These are phyloP conservation scores for Komagataella mondaviorum DNA, from an alignment of 805 yeast genomes.

Conservation along the genomic window DNA sequence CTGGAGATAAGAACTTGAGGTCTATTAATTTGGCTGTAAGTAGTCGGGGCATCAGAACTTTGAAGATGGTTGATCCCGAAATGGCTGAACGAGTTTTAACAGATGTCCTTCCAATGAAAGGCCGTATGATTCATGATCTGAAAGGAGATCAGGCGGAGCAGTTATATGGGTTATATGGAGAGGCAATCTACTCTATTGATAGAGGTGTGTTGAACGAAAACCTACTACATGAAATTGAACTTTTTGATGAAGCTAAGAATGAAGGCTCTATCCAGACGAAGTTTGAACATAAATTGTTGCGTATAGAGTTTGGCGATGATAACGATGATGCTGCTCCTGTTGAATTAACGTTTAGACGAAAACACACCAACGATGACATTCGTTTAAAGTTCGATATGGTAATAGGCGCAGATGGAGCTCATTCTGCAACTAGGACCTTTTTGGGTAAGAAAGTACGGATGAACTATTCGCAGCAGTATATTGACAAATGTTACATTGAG, in stretches of 20 bases:
- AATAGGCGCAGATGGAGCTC: constrained; percentile 82
- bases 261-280: constrained; percentile 21
- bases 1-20: constrained; percentile 27
- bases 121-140: constrained; percentile 76
- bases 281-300: constrained; percentile 45
- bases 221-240: constrained; percentile 50
- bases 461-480: constrained; percentile 63
- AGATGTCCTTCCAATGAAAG: constrained; percentile 72
- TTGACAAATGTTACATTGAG: constrained; percentile 77
- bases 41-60: constrained; percentile 65
- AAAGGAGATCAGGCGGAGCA: constrained; percentile 56
- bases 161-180: constrained; percentile 69
- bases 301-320: constrained; percentile 12
- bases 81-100: constrained; percentile 43
- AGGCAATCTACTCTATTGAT: constrained; percentile 76
- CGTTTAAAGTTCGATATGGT: constrained; percentile 35
- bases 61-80: constrained; percentile 44
- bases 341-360: constrained; percentile 2
- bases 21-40: constrained; percentile 87
- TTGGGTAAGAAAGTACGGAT: constrained; percentile 54
- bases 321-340: constrained; percentile 1
- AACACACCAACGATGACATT: constrained; percentile 1
- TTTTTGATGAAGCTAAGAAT: constrained; percentile 13
- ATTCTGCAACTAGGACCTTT: constrained; percentile 57
- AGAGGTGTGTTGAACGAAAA: constrained; percentile 53